Percentiles rank a stretch among this genome's conserved stretches.
These are phyloP conservation scores for Gonapodya prolifera DNA, from an alignment of 192 early-diverging fungal species.

Conservation along the genomic window DNA sequence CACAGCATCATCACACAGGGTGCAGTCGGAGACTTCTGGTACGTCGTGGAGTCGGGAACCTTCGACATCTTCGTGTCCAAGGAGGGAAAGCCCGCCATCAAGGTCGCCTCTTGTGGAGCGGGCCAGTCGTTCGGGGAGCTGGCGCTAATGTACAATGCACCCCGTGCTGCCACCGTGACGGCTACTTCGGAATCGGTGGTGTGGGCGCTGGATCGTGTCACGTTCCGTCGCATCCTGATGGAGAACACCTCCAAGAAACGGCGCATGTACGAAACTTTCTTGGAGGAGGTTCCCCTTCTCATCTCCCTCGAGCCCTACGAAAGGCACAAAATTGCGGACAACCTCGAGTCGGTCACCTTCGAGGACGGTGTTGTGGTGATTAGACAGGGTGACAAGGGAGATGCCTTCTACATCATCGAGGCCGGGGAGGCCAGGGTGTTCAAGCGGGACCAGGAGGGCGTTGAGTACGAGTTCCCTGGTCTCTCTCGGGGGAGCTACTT, in stretches of 20 bases:
- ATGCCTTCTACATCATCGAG: conserved; percentile 94
- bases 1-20: conserved; percentile 78
- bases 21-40: conserved; percentile 93
- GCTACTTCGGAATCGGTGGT: conserved; percentile 72
- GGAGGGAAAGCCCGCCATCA: conserved; percentile 42
- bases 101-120: conserved; percentile 66
- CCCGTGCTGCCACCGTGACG: conserved; percentile 88
- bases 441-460: conserved; percentile 67
- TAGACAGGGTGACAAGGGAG: conserved; percentile 82
- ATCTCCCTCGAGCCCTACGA: conserved; percentile 88
- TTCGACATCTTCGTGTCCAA: conserved; percentile 82
- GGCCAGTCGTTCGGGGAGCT: conserved; percentile 95
- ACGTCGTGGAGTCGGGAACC: conserved; percentile 88
- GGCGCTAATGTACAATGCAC: conserved; percentile 98
- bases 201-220: conserved; percentile 96
- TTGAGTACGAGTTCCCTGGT: conserved; percentile 56
- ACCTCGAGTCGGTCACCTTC: conserved; percentile 83
- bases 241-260: conserved; percentile 92
- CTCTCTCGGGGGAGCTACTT: conserved; percentile 85
- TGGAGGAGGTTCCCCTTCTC: conserved; percentile 84
- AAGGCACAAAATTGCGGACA: conserved; percentile 97
- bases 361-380: conserved; percentile 73
- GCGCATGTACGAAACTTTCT: conserved; percentile 89
- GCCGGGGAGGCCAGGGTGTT: conserved; percentile 71
- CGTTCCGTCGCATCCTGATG: conserved; percentile 95